Percentiles rank a stretch among this genome's conserved stretches.
Evolutionary conservation across 148 eudicot genomes (phyloP).

Genomic region (Amaranthus hypochondriacus): DNA sequence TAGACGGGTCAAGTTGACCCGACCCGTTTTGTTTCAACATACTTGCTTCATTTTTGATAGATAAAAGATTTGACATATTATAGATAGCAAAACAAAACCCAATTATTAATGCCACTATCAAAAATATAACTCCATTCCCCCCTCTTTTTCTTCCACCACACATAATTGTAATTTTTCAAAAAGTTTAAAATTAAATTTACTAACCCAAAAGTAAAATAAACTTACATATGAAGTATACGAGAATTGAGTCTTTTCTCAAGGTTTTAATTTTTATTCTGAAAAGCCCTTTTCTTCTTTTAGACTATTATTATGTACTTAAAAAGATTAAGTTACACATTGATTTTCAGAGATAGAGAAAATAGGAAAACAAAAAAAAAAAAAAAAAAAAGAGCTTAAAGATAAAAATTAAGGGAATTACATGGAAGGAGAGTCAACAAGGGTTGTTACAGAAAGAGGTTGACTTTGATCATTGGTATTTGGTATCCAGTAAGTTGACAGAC

Average conservation of each 20-base stretch:
- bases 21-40: background rate
- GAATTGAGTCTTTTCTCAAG: too few species aligned
- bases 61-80: constrained; percentile 22
- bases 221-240: too few species aligned
- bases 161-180: too few species aligned
- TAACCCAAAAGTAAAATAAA: background rate
- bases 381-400: background rate
- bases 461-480: background rate
- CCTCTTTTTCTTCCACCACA: constrained; percentile 13
- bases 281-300: too few species aligned
- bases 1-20: constrained; percentile 22
- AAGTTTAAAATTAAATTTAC: background rate
- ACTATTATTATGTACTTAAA: too few species aligned
- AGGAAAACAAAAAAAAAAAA: background rate
- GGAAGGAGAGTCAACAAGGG: background rate
- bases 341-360: background rate
- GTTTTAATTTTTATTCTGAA: too few species aligned
- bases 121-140: constrained; percentile 17
- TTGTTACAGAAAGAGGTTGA: background rate
- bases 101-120: constrained; percentile 16
- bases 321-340: too few species aligned
- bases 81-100: constrained; percentile 27
- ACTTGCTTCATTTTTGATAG: background rate
- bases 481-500: too few species aligned
- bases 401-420: background rate